Evolutionary conservation across 202 grass and related monocot genomes (phyloP).

Genomic region (Musa balbisiana): DNA sequence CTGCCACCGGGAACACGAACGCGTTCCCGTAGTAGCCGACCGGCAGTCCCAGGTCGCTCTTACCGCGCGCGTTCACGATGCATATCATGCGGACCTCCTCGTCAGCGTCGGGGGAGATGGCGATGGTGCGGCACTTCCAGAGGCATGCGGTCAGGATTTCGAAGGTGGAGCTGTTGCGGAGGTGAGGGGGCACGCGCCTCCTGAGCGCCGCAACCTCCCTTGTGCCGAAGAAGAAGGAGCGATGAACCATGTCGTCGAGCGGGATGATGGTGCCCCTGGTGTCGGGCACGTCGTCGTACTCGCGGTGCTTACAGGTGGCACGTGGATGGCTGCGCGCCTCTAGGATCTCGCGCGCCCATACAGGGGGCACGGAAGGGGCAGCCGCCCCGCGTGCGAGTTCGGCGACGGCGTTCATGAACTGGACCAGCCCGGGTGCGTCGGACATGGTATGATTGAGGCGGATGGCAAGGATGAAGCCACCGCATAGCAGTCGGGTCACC

Average conservation of each 20-base stretch:
- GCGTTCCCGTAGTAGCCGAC: slow-evolving; percentile 85
- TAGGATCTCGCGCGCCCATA: slow-evolving; percentile 50
- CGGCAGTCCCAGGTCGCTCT: slow-evolving; percentile 33
- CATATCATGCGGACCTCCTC: slow-evolving; percentile 88
- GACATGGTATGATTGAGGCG: slow-evolving; percentile 70
- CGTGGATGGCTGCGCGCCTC: slow-evolving; percentile 38
- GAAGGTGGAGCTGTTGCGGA: slow-evolving; percentile 49
- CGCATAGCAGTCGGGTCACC: slow-evolving; percentile 73
- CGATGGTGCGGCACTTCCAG: slow-evolving; percentile 61
- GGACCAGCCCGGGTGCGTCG: slow-evolving; percentile 67
- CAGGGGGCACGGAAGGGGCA: slow-evolving; percentile 37
- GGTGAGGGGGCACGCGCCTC: slow-evolving; percentile 29
- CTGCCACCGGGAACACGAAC: slow-evolving; percentile 76
- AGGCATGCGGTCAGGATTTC: slow-evolving; percentile 62
- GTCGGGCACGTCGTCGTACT: slow-evolving; percentile 76
- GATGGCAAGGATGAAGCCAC: slow-evolving; percentile 65
- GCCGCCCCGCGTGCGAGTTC: slow-evolving; percentile 48
- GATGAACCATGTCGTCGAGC: slow-evolving; percentile 82
- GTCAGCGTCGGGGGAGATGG: slow-evolving; percentile 44
- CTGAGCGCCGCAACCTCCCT: slow-evolving; percentile 43
- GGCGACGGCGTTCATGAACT: slow-evolving; percentile 58
- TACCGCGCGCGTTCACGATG: slow-evolving; percentile 65
- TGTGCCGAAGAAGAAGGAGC: slow-evolving; percentile 66
- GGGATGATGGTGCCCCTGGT: slow-evolving; percentile 69
- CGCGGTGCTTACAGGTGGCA: slow-evolving; percentile 47